phyloP scores from a whole-genome alignment of 495 filamentous ascomycete species.

The Daldinia concentrica region DNA sequence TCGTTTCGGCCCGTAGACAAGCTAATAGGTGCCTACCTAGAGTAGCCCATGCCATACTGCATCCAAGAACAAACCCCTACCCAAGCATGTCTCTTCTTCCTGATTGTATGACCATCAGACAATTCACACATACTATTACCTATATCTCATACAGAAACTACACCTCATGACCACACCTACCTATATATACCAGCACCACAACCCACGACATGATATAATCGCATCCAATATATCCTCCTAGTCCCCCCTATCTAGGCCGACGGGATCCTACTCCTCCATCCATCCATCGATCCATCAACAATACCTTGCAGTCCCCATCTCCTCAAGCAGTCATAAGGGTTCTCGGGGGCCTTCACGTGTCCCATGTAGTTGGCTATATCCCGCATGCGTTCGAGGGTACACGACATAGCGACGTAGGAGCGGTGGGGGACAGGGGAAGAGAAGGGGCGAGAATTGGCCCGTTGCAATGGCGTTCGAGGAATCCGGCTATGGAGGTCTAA shows the following conservation, averaged over 20 bases:
- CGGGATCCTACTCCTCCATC: not conserved
- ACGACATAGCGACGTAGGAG: not conserved
- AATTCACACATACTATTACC: not conserved
- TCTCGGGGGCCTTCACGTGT: not conserved
- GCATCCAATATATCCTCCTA: not conserved
- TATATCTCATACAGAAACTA: not conserved
- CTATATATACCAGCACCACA: no score
- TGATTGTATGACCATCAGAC: not conserved
- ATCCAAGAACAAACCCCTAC: not conserved
- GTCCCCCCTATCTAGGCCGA: not conserved
- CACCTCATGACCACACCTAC: no score
- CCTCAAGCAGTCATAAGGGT: not conserved
- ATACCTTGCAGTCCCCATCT: not conserved
- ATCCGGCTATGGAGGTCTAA: not conserved
- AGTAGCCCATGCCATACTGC: not conserved
- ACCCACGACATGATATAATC: no score
- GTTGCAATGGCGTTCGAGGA: not conserved
- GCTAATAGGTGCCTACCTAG: not conserved
- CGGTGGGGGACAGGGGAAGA: not conserved
- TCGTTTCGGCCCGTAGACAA: not conserved
- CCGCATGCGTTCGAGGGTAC: not conserved
- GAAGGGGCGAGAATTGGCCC: not conserved
- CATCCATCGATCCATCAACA: not conserved
- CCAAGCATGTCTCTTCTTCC: not conserved
- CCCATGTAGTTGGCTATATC: not conserved